These are phyloP conservation scores for Colletotrichum sp. DNA, from an alignment of 2,329 filamentous ascomycete genomes.

Conservation along the genomic window DNA sequence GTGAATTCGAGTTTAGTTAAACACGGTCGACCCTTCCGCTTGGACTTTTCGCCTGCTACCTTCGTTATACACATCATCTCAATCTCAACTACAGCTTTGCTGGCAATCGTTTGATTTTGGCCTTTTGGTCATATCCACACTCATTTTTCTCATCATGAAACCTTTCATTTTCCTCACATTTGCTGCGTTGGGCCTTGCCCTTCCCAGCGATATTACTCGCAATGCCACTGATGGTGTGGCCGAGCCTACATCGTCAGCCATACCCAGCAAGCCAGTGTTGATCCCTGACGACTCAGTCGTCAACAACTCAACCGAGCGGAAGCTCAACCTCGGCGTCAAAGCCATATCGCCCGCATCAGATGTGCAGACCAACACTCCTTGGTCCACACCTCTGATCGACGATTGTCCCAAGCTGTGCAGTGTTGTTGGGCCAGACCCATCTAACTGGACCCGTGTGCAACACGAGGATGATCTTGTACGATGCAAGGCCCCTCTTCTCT, in stretches of 20 bases:
- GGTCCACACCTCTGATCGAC: not conserved
- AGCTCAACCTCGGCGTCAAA: not conserved
- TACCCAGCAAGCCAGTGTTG: not conserved
- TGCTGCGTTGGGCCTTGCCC: not conserved
- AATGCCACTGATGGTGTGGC: not conserved
- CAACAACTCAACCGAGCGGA: not conserved
- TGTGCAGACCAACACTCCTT: not conserved
- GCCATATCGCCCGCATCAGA: not conserved
- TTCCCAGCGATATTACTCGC: not conserved
- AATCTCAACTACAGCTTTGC: not conserved
- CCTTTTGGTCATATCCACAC: not conserved
- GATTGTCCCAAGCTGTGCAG: not conserved
- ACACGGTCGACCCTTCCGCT: not conserved
- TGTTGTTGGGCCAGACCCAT: not conserved
- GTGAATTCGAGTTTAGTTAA: not conserved
- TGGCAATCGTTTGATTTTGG: not conserved
- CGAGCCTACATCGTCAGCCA: not conserved
- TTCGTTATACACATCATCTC: not conserved
- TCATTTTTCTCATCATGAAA: not conserved
- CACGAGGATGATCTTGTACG: not conserved
- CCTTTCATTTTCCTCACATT: not conserved
- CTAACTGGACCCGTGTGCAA: not conserved
- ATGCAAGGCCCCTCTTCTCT: not conserved
- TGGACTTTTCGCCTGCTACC: not conserved
- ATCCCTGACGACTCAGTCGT: not conserved